Evolutionary conservation across 2,329 filamentous ascomycete genomes (phyloP), one percentile per base, ranked within the genome.

Genomic region (Aspergillus novoparasiticus): DNA sequence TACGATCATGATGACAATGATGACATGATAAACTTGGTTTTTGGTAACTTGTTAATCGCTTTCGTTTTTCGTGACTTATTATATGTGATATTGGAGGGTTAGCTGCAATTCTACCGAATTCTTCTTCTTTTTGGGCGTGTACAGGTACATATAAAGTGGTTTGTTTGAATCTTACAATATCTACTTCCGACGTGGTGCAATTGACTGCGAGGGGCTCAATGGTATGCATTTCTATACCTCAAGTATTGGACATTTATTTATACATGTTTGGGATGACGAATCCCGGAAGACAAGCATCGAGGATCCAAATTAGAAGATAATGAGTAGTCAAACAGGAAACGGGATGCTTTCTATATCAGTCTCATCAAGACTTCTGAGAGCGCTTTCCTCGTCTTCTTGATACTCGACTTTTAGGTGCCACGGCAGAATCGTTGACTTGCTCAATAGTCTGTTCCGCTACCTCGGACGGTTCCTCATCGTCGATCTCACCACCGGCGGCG

Each of bases 351-450:
- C 14, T 50, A 28, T 46, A n/a, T 59, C 16, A 23, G 11, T 12
- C 28, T 39, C 23, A 39, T 66, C 63, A 76, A 55, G 73, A 71
- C 59, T 67, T 71, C 63, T 76, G 72, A 23, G 73, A 68, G 19
- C 72, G 72, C 64, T 73, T 76, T 6, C 64, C 67, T 51, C 73
- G 72, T 61, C 70, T 72, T 54, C 72, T 70, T 21, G 67, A 67
- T 5, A 68, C 61, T 8, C 67, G 63, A 19, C 64, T 36, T 26
- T 68, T 73, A 1, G 71, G 70, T 11, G 66, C 68, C 8, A 68
- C 63, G 23, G 72, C 71, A 19, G 73, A 71, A 62, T 71, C 71
- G 41, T n/a, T 65, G 30, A 66, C 54, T 26, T 72, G 73, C 6
- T 72, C 70, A 21, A 62, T 65, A 2, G 61, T 23, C n/a, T 60